Percentiles rank a stretch among this genome's conserved stretches.
Conservation (phyloP, 2,329 filamentous ascomycete species). For the Aspergillus neotritici region DNA sequence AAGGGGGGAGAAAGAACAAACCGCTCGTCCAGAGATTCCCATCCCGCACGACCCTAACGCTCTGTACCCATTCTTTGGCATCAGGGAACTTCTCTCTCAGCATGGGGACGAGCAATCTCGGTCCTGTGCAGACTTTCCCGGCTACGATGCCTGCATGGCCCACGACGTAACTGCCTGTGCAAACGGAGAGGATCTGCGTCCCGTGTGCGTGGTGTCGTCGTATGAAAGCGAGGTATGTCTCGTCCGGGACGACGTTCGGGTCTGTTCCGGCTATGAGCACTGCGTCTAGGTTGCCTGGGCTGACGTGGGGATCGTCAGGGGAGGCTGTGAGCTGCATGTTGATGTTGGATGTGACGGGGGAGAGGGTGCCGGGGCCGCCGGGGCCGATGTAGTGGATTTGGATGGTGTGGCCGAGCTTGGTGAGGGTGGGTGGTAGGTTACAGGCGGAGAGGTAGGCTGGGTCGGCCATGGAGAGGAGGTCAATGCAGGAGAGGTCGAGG, state of each 20-base stretch:
- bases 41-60: slow-evolving; percentile 14
- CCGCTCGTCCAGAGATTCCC: slow-evolving; percentile 24
- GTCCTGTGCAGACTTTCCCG: slow-evolving; percentile 18
- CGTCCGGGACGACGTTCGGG: slow-evolving; percentile 22
- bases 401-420: slow-evolving; percentile 21
- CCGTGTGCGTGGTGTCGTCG: slow-evolving; percentile 26
- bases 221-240: slow-evolving; percentile 28
- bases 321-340: slow-evolving; percentile 25
- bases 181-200: slow-evolving; percentile 22
- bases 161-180: slow-evolving; percentile 19
- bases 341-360: slow-evolving; percentile 23
- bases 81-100: slow-evolving; percentile 21
- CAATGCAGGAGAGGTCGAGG: slow-evolving; percentile 35
- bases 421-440: slow-evolving; percentile 26
- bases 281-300: slow-evolving; percentile 33
- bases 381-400: slow-evolving; percentile 28
- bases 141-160: slow-evolving; percentile 22
- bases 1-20: slow-evolving; percentile 2
- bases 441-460: slow-evolving; percentile 24
- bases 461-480: slow-evolving; percentile 35
- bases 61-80: slow-evolving; percentile 16
- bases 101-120: slow-evolving; percentile 17
- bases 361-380: slow-evolving; percentile 11
- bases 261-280: slow-evolving; percentile 36
- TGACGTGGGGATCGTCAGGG: slow-evolving; percentile 23